Conservation (phyloP, 768 basidiomycete genomes). For the Saitozyma podzolica region DNA sequence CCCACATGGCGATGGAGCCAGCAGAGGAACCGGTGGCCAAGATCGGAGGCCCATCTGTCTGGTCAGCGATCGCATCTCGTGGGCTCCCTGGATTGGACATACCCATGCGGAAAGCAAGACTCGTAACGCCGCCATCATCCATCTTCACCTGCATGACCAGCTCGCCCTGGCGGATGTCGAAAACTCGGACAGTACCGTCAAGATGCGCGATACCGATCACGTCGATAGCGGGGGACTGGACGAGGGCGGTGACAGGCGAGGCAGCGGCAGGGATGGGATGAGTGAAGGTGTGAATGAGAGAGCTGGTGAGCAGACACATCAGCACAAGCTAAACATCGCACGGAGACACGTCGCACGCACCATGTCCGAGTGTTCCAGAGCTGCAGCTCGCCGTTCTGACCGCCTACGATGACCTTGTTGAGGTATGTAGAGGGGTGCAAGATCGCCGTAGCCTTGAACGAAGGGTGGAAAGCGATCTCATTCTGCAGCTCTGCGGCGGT, state of each 20-base stretch:
- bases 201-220: conserved; percentile 90
- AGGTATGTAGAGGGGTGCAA: conserved; percentile 95
- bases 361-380: conserved; percentile 90
- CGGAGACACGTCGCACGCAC: conserved; percentile 55
- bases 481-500: conserved; percentile 60
- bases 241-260: conserved; percentile 70
- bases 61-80: conserved; percentile 1
- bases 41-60: conserved; percentile 77
- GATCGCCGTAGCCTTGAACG: conserved; percentile 79
- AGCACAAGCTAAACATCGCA: neutral
- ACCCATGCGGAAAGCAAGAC: conserved; percentile 86
- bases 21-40: conserved; percentile 82
- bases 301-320: conserved; percentile 55
- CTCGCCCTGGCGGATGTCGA: conserved; percentile 89
- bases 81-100: conserved; percentile 18
- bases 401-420: conserved; percentile 88
- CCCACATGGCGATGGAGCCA: conserved; percentile 92
- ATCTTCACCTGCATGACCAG: conserved; percentile 83
- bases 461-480: conserved; percentile 73
- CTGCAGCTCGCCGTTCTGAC: conserved; percentile 76
- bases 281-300: conserved; percentile 77
- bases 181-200: conserved; percentile 81
- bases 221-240: conserved; percentile 93
- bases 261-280: conserved; percentile 56
- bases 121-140: conserved; percentile 77